These are phyloP conservation scores for Ichthyophthirius multifiliis DNA, from an alignment of 169 alveolate species.

Conservation along the genomic window DNA sequence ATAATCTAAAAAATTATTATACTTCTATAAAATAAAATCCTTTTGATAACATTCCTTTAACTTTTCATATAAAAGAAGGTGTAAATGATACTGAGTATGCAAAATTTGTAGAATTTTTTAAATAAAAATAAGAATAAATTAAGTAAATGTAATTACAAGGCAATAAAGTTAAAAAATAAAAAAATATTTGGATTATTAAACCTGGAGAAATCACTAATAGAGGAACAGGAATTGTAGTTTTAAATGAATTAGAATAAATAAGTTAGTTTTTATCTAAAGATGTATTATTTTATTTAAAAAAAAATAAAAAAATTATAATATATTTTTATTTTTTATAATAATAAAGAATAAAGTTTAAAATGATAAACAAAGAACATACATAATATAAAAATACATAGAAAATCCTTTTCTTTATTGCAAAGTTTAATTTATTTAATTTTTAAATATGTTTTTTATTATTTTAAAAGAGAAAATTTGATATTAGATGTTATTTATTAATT, in stretches of 20 bases:
- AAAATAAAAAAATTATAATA: conserved; percentile 50
- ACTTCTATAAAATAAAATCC: conserved; percentile 40
- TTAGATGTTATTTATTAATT: conserved; percentile 62
- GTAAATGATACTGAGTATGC: conserved; percentile 38
- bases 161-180: not conserved
- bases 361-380: conserved; percentile 56
- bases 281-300: not conserved
- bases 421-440: not conserved
- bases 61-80: conserved; percentile 61
- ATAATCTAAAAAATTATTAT: conserved; percentile 45
- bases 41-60: conserved; percentile 51
- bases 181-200: conserved; percentile 69
- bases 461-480: conserved; percentile 74
- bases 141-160: not conserved
- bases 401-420: conserved; percentile 77
- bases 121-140: conserved; percentile 2
- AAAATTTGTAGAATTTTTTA: conserved; percentile 32
- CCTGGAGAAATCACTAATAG: conserved; percentile 81
- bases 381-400: conserved; percentile 79
- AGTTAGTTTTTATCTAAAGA: not conserved
- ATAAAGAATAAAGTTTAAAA: conserved; percentile 20
- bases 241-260: not conserved
- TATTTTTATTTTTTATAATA: conserved; percentile 30
- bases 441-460: not conserved
- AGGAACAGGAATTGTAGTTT: conserved; percentile 72